These are phyloP conservation scores for Stromatinia cepivora DNA, from an alignment of 2,329 filamentous ascomycete species.

Conservation along the genomic window DNA sequence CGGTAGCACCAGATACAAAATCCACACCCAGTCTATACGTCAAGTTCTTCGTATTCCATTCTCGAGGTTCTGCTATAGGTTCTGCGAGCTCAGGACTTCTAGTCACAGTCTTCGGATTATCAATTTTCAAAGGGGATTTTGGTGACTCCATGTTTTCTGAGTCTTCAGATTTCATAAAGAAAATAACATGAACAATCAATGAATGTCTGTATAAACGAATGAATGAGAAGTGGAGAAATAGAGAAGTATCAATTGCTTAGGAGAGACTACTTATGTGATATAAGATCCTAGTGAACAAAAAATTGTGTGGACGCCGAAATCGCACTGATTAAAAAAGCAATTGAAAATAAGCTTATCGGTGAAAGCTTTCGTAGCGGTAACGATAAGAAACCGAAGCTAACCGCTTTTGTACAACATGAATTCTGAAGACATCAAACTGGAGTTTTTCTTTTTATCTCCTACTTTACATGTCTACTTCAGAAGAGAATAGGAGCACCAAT, in stretches of 20 bases:
- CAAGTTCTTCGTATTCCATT: conserved; percentile 77
- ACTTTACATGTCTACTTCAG: neutral
- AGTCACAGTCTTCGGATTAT: conserved; percentile 20
- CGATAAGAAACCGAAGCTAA: conserved; percentile 11
- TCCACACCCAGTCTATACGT: conserved; percentile 67
- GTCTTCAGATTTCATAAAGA: conserved; percentile 9
- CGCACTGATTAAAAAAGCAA: neutral
- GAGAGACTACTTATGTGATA: neutral
- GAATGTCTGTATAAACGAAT: neutral
- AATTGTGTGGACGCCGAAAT: conserved; percentile 9
- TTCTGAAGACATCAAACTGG: neutral
- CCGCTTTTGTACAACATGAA: neutral
- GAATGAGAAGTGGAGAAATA: neutral
- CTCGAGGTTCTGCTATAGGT: conserved; percentile 27
- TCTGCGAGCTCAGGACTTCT: conserved; percentile 24
- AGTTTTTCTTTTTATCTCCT: neutral
- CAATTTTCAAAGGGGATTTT: conserved; percentile 18
- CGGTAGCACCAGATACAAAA: conserved; percentile 65
- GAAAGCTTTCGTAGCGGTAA: neutral
- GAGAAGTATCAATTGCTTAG: conserved; percentile 7
- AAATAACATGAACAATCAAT: neutral
- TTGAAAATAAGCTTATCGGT: conserved; percentile 7
- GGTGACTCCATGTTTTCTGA: conserved; percentile 13
- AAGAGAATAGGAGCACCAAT: no score
- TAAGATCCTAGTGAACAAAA: neutral